Percentiles rank a stretch among this genome's conserved stretches.
phyloP scores from a whole-genome alignment of 2,329 filamentous ascomycete genomes.

The Plectosphaerella cucumerina region DNA sequence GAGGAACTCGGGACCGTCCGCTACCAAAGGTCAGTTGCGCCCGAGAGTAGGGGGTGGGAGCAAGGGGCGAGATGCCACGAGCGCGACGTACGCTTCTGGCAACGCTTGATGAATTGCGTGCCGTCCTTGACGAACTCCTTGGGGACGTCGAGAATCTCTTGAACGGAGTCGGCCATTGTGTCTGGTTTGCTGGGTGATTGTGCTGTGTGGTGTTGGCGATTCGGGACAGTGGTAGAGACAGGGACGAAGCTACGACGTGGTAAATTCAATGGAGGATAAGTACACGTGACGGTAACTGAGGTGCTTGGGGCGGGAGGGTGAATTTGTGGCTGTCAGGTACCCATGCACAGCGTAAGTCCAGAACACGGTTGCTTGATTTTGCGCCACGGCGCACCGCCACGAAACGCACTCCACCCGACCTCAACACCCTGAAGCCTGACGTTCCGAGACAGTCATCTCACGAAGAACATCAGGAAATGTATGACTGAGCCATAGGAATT shows the following conservation, averaged over 20 bases:
- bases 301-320: too few species aligned
- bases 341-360: neutral
- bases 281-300: neutral
- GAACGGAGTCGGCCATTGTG: constrained; percentile 63
- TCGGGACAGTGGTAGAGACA: neutral
- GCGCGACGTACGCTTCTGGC: constrained; percentile 52
- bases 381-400: too few species aligned
- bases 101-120: constrained; percentile 57
- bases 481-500: too few species aligned
- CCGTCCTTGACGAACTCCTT: constrained; percentile 61
- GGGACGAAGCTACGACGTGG: neutral
- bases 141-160: constrained; percentile 67
- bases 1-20: constrained; percentile 37
- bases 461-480: too few species aligned
- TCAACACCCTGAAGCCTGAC: too few species aligned
- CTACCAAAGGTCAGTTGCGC: constrained; percentile 4
- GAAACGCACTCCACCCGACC: too few species aligned
- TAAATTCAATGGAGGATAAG: neutral
- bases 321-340: neutral
- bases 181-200: neutral
- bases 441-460: too few species aligned
- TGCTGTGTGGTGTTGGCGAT: neutral
- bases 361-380: neutral
- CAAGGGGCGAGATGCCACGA: neutral
- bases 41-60: neutral